Percentiles rank a stretch among this genome's conserved stretches.
phyloP scores from a whole-genome alignment of 2,329 filamentous ascomycete species.

The Botrytis galanthina region DNA sequence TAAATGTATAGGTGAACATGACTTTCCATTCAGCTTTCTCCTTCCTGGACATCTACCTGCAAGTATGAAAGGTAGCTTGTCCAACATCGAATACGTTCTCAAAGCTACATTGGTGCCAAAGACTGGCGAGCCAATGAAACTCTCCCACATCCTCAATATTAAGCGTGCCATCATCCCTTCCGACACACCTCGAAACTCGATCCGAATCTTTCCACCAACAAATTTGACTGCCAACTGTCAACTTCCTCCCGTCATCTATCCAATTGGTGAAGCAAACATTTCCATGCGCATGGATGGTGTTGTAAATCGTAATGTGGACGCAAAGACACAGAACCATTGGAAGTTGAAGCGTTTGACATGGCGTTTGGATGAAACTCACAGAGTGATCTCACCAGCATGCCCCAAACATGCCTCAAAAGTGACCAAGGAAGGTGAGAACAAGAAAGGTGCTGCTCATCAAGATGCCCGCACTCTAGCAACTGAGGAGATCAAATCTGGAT shows the following conservation, averaged over 20 bases:
- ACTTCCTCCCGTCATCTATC: slow-evolving; percentile 80
- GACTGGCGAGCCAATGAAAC: slow-evolving; percentile 61
- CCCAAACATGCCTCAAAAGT: slow-evolving; percentile 64
- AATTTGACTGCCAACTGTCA: slow-evolving; percentile 85
- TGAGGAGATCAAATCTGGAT: slow-evolving; percentile 79
- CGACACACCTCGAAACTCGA: slow-evolving; percentile 79
- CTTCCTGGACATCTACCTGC: slow-evolving; percentile 84
- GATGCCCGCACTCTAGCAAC: slow-evolving; percentile 76
- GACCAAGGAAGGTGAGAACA: slow-evolving; percentile 41
- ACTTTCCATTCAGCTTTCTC: slow-evolving; percentile 85
- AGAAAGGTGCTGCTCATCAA: slow-evolving; percentile 70
- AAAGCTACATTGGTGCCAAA: slow-evolving; percentile 62
- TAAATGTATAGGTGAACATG: slow-evolving; percentile 56
- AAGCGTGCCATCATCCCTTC: slow-evolving; percentile 73
- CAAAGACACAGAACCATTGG: slow-evolving; percentile 76
- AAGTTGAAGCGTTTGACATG: slow-evolving; percentile 87
- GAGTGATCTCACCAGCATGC: slow-evolving; percentile 77
- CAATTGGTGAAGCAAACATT: slow-evolving; percentile 77
- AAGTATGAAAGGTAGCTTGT: slow-evolving; percentile 70
- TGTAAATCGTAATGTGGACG: slow-evolving; percentile 64
- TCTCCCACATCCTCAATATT: slow-evolving; percentile 67
- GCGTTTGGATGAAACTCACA: slow-evolving; percentile 86
- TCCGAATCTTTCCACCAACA: slow-evolving; percentile 94
- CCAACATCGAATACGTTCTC: slow-evolving; percentile 76
- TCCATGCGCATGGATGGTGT: slow-evolving; percentile 84